Conservation (phyloP, 495 filamentous ascomycete species). For the Xylaria palmicola region DNA sequence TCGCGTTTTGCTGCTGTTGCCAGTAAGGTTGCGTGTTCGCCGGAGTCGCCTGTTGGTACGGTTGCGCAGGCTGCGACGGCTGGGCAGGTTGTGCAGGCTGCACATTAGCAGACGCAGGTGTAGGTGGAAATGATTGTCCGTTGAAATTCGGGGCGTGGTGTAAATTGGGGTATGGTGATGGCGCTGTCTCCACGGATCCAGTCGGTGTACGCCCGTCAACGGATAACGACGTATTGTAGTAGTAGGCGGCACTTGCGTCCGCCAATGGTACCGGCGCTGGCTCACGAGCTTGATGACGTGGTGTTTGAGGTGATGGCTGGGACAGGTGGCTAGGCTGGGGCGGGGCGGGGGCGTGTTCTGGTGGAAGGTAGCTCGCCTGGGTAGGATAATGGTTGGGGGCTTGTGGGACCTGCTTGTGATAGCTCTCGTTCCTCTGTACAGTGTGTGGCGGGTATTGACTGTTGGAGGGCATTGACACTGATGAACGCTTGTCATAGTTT, state of each 20-base stretch:
- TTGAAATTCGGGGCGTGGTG: conserved; percentile 43
- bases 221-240: conserved; percentile 43
- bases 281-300: conserved; percentile 30
- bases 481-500: conserved; percentile 40
- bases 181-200: conserved; percentile 33
- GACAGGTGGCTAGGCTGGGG: conserved; percentile 29
- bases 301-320: conserved; percentile 34
- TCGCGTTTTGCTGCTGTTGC: conserved; percentile 25
- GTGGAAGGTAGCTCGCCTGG: conserved; percentile 35
- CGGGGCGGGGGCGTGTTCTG: conserved; percentile 26
- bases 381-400: conserved; percentile 36
- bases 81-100: conserved; percentile 36
- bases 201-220: conserved; percentile 34
- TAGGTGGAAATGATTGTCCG: conserved; percentile 41
- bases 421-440: conserved; percentile 47
- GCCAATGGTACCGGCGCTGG: conserved; percentile 33
- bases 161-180: conserved; percentile 47
- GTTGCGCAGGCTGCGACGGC: conserved; percentile 23
- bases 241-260: conserved; percentile 50
- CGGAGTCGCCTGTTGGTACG: conserved; percentile 32
- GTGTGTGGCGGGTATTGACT: conserved; percentile 49
- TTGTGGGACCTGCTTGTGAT: conserved; percentile 34
- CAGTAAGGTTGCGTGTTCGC: conserved; percentile 44
- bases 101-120: conserved; percentile 36
- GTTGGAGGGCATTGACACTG: conserved; percentile 31